Conservation (phyloP, 495 filamentous ascomycete genomes). For the Penicillium paxilli region DNA sequence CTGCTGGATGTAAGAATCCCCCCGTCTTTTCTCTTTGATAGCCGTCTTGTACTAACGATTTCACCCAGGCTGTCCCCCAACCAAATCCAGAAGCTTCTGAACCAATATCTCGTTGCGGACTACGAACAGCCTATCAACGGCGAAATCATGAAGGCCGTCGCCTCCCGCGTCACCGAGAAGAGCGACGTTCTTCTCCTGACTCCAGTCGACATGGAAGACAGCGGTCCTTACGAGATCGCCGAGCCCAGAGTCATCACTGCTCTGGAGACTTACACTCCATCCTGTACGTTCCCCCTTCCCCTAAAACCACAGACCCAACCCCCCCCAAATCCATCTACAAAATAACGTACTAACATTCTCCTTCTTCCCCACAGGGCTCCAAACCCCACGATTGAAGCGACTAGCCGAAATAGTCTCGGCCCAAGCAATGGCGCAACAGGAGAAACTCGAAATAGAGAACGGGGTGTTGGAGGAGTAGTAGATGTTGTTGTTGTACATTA, state of each 20-base stretch:
- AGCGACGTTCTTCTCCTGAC: slow-evolving; percentile 90
- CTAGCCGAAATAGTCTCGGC: slow-evolving; percentile 96
- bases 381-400: slow-evolving; percentile 91
- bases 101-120: slow-evolving; percentile 98
- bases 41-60: slow-evolving; percentile 10
- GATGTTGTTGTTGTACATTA: slow-evolving; percentile 33
- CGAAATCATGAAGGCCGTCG: slow-evolving; percentile 99
- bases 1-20: slow-evolving; percentile 87
- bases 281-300: slow-evolving; percentile 62
- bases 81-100: slow-evolving; percentile 98
- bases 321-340: background rate
- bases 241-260: slow-evolving; percentile 95
- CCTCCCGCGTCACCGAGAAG: slow-evolving; percentile 96
- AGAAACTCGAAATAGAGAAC: slow-evolving; percentile 67
- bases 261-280: slow-evolving; percentile 95
- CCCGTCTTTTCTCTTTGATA: background rate
- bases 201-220: slow-evolving; percentile 98
- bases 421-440: slow-evolving; percentile 91
- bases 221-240: slow-evolving; percentile 98
- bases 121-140: slow-evolving; percentile 99
- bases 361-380: slow-evolving; percentile 63
- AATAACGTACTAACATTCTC: background rate
- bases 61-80: slow-evolving; percentile 83
- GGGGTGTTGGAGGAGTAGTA: slow-evolving; percentile 33
- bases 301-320: background rate